Base-by-base conservation (phyloP, 2,329 filamentous ascomycete genomes). In the Paramyrothecium sp. region DNA sequence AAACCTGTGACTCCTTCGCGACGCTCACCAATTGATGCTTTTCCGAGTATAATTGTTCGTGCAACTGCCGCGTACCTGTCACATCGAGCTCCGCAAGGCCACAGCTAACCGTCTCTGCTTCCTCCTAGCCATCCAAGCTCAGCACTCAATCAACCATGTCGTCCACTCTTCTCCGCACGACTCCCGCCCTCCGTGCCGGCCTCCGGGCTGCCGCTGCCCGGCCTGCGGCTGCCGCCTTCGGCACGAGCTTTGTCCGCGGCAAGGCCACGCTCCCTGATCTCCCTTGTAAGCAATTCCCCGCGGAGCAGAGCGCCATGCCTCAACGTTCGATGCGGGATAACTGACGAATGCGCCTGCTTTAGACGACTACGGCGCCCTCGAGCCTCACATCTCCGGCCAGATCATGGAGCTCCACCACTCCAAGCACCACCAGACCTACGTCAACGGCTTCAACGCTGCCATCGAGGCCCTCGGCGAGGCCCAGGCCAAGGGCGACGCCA, bases 351-450 rank as follows among this genome's bases (percentile, higher is more conserved):
- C 38, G 38, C 38, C 38, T 12, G 13, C 11, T 21, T 3, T 64
- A 97, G 94, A 98, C 74, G 95, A 97, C 83, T 99, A 97, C 76
- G 91, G 89, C 72, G 95, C 93, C 54, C 92, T 99, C 68, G 95
- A 99, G 80, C 86, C 86, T 53, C 71, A 81, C 70, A 87, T 97
- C 79, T 93, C 89, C 52, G 89, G 90, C 74, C 87, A 95, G 78
- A 97, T 97, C 81, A 97, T 97, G 93, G 91, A 96, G 80, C 86
- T 96, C 50, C 93, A 97, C 83, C 90, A 97, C 85, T 88, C 85
- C 79, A 94, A 92, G 78, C 92, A 97, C 83, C 93, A 97, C 81
- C 88, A 94, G 77, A 93, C 92, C 69, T 97, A 97, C 75, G 91
- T 97, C 67, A 95, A 88, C 76, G 89, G 89, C 73, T 90, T 91